A percentile compares a stretch with the other conserved stretches of the same genome.
Conservation (phyloP, 768 basidiomycete genomes). For the Lanmaoa pseudosensibilis region DNA sequence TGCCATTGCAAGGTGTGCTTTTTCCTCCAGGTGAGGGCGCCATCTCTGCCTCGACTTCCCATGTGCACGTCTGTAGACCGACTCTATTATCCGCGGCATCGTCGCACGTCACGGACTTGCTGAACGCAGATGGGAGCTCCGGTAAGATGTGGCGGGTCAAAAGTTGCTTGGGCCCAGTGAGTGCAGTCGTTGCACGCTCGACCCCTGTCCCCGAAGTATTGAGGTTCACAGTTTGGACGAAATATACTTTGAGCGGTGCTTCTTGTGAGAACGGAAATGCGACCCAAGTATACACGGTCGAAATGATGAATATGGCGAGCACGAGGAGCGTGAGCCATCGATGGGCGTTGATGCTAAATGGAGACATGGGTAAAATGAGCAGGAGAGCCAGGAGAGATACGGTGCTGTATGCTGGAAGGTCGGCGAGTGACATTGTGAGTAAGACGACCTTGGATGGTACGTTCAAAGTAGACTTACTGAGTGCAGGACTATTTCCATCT, state of each 20-base stretch:
- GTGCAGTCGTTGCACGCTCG: constrained; percentile 40
- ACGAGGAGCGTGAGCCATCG: constrained; percentile 37
- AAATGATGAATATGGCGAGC: constrained; percentile 42
- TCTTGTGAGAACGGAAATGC: constrained; percentile 63
- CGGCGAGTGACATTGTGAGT: not conserved
- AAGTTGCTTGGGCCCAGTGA: constrained; percentile 47
- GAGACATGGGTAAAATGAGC: constrained; percentile 58
- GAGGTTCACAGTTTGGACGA: constrained; percentile 60
- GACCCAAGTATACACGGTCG: constrained; percentile 44
- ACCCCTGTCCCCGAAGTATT: constrained; percentile 23
- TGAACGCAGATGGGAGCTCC: constrained; percentile 51
- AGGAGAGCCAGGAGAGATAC: constrained; percentile 49
- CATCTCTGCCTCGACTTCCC: constrained; percentile 40
- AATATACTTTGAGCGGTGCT: constrained; percentile 68
- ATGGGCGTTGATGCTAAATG: constrained; percentile 59
- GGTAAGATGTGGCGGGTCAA: constrained; percentile 45
- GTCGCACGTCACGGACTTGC: constrained; percentile 35
- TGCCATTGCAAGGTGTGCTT: not conserved
- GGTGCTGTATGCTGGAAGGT: constrained; percentile 47
- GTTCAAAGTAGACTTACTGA: constrained; percentile 41
- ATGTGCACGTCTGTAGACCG: constrained; percentile 50
- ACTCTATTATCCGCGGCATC: constrained; percentile 19
- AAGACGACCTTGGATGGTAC: not conserved
- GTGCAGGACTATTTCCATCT: constrained; percentile 55
- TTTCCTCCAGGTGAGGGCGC: constrained; percentile 40